Base-by-base conservation (phyloP, 352 stramenopile species). In the Phytopythium kandeliae region DNA sequence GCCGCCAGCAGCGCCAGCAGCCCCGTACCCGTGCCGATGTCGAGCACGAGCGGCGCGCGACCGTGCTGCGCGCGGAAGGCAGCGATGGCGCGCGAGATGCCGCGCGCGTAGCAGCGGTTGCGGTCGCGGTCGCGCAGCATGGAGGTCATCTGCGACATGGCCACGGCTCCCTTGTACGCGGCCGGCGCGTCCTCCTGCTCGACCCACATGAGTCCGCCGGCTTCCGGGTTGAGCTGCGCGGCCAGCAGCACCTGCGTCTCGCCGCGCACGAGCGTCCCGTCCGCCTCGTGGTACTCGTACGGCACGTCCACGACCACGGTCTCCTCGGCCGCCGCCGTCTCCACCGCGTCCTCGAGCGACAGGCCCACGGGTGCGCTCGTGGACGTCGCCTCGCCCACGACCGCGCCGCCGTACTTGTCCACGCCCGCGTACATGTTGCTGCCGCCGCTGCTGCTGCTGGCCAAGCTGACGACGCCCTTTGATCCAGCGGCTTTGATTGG, bases 1-100 rank as follows among this genome's bases (percentile, higher is more conserved):
- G 85, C 80, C 12, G 89, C 91, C 59, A 97, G 83, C 67, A 97
- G 85, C n/a, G 89, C 80, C n/a, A 94, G 63, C 35, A 92, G 48
- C 0, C 84, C 84, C 3, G 84, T 94, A 5, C 84, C 84, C 0
- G 80, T 86, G 41, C 84, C 84, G 58, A 94, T 94, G 60, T 94
- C 84, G 7, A 94, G 67, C 11, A 92, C 79, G 22, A 90, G 45
- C 2, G 84, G 84, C 2, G 64, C 65, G 7, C 75, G 71, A 17
- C 68, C 55, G 17, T 74, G 60, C 33, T 62, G 46, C 10, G 47
- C 31, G 43, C 60, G 67, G 55, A 94, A 94, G 4, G 45, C 50
- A 4, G 62, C 58, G 53, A 94, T 92, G 12, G 74, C 71, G 35
- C 43, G 48, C 43, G 80, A 55, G 63, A 94, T 91, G 21, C 71